Evolutionary conservation across 176 grass and related monocot species (phyloP).

Genomic region (Cenchrus americanus): DNA sequence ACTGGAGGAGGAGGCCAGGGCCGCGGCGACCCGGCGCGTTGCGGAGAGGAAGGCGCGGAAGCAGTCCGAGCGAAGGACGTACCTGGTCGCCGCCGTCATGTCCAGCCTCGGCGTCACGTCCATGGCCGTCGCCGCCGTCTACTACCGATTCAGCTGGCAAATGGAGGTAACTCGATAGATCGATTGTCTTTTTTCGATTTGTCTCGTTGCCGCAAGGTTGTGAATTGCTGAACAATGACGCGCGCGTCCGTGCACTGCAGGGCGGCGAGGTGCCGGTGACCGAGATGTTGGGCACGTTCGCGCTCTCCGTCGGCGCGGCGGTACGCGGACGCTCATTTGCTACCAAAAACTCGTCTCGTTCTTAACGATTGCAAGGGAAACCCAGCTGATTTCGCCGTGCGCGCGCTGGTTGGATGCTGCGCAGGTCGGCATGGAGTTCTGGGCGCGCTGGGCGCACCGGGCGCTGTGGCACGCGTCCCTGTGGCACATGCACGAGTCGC

Average conservation of each 20-base stretch:
- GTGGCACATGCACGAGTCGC: constrained; percentile 93
- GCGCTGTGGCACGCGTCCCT: constrained; percentile 85
- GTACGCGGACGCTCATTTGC: constrained; percentile 27
- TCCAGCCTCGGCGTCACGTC: constrained; percentile 85
- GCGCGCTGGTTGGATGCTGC: background rate
- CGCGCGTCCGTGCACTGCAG: constrained; percentile 49
- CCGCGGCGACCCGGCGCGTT: constrained; percentile 38
- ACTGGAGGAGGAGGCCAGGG: constrained; percentile 50
- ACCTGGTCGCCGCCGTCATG: constrained; percentile 78
- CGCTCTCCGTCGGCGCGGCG: constrained; percentile 84
- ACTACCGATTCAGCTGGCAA: constrained; percentile 89
- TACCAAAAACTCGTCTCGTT: background rate
- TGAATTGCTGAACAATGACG: background rate
- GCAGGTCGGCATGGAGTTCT: constrained; percentile 92
- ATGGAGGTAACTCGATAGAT: constrained; percentile 50
- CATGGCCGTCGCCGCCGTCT: constrained; percentile 66
- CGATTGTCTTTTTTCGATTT: background rate
- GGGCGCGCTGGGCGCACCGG: constrained; percentile 84
- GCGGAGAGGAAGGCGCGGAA: constrained; percentile 62
- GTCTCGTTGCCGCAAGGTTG: background rate
- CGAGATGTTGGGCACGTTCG: constrained; percentile 86
- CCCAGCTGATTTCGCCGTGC: background rate
- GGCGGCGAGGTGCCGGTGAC: constrained; percentile 74
- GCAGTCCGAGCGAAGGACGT: constrained; percentile 67
- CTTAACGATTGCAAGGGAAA: background rate